Base-by-base conservation (phyloP, 345 rosid genomes). In the Citrus glauca region DNA sequence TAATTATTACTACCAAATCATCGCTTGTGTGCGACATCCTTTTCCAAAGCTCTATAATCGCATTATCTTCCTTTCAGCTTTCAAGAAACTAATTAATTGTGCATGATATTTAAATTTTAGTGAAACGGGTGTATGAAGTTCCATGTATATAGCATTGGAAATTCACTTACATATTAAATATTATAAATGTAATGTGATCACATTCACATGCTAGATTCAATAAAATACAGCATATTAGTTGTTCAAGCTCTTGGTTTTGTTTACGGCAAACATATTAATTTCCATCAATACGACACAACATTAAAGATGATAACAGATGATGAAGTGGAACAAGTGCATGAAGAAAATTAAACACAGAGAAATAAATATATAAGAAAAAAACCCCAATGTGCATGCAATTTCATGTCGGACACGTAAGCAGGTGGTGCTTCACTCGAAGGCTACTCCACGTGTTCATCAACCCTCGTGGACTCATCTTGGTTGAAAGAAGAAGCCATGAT, bases 401-500 rank as follows among this genome's bases (percentile, higher is more conserved):
- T 50, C 76, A 35, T 71, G 16, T 20, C 11, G 13, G 22, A 30
- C 57, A 45, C 17, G 53, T 68, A 40, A 19, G 48, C 68, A 71
- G 42, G 0, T 9, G 24, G 13, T 67, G 33, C 2, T 50, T 17
- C 32, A 10, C 60, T 13, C 7, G 4, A 55, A 20, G 48, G 57
- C 77, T 77, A 66, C 24, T 73, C 67, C 25, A 48, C 66, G n/a
- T 61, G 71, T n/a, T 77, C 80, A n/a, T 73, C 63, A 32, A 30
- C 68, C 32, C 32, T 73, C 62, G 53, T 74, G 20, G 48, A 56
- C 28, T 78, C 83, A 76, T 76, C 82, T 67, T 76, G 81, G 64
- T 55, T 80, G 20, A 86, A 80, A 16, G 74, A 60, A 4, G 86
- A 66, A 27, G 85, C 72, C 72, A 69, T 72, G 27, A 86, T 62